Conservation (phyloP, 164 flowering plant genomes). For the Liquidambar formosana region DNA sequence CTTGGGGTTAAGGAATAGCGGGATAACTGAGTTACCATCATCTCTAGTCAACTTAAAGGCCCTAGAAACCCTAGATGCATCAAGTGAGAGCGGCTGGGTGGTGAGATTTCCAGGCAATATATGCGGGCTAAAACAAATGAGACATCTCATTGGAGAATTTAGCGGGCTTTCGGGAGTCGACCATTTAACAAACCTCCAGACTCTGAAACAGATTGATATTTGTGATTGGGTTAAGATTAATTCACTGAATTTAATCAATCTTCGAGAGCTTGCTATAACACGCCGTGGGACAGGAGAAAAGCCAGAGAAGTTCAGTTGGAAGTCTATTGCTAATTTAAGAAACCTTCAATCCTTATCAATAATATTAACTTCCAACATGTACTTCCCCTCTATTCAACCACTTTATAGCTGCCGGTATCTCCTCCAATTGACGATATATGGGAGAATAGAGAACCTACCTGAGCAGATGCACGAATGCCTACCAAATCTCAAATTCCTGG, state of each 20-base stretch:
- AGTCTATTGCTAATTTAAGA: background rate
- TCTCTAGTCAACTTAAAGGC: constrained; percentile 19
- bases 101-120: background rate
- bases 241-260: too few species aligned
- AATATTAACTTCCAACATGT: background rate
- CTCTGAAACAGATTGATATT: background rate
- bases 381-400: background rate
- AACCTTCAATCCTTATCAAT: background rate
- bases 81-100: background rate
- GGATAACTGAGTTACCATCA: constrained; percentile 4
- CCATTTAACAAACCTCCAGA: constrained; percentile 2
- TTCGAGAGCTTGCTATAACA: too few species aligned
- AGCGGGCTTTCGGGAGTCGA: background rate
- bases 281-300: too few species aligned
- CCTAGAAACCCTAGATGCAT: background rate
- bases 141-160: constrained; percentile 1
- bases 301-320: background rate
- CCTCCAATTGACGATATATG: background rate
- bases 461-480: background rate
- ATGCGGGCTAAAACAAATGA: background rate
- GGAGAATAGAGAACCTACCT: background rate
- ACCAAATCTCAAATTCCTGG: background rate
- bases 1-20: constrained; percentile 7
- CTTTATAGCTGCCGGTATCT: background rate
- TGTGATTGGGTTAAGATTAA: background rate